phyloP scores from a whole-genome alignment of 202 grass and related monocot genomes.

The Elaeis oleifera region DNA sequence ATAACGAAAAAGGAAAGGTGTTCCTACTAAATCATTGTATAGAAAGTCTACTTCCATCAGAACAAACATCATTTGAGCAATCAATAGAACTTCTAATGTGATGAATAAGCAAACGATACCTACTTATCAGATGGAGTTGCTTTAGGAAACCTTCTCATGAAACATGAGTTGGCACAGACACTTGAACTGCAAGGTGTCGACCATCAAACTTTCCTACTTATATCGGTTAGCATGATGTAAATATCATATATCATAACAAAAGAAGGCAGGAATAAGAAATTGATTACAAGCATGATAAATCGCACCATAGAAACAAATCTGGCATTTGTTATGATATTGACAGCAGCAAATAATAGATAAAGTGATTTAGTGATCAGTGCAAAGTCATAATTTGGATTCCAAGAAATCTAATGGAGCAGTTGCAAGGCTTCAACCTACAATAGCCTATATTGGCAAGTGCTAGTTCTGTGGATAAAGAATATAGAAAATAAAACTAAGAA shows the following conservation, averaged over 20 bases:
- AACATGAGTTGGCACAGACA: conserved; percentile 48
- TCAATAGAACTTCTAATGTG: neutral
- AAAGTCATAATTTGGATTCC: too few species aligned
- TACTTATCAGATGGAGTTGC: conserved; percentile 32
- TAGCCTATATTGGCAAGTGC: too few species aligned
- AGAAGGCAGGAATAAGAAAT: neutral
- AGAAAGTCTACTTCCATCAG: neutral
- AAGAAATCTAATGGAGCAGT: too few species aligned
- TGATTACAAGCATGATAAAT: neutral
- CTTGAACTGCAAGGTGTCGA: conserved; percentile 48
- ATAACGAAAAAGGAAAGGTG: conserved; percentile 48
- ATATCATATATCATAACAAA: neutral
- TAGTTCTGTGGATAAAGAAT: too few species aligned
- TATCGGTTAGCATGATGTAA: neutral
- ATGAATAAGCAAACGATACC: conserved; percentile 8
- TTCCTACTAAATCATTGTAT: conserved; percentile 28
- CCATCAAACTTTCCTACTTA: conserved; percentile 32
- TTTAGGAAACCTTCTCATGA: conserved; percentile 44
- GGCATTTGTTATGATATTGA: too few species aligned
- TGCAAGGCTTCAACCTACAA: too few species aligned
- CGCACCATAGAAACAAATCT: too few species aligned
- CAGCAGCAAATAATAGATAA: too few species aligned
- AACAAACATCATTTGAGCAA: neutral
- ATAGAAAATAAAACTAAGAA: neutral
- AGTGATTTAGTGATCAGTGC: too few species aligned